phyloP scores from a whole-genome alignment of 495 filamentous ascomycete genomes.

The Hypoxylon lienhwacheense region DNA sequence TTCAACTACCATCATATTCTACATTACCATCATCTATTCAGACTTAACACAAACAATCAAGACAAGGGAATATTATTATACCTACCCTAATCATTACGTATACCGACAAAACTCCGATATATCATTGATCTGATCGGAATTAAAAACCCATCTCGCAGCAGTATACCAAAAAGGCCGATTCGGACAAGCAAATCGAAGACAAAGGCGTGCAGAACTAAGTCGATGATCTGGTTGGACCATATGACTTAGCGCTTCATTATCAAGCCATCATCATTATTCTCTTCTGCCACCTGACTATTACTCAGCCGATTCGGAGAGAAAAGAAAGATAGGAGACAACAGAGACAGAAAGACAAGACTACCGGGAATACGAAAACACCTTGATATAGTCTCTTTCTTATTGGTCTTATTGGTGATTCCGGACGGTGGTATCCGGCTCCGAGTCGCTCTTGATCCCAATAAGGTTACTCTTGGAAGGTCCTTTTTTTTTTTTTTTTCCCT shows the following conservation, averaged over 20 bases:
- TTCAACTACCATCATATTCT: constrained; percentile 17
- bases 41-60: constrained; percentile 1
- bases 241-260: constrained; percentile 35
- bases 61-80: too few species aligned
- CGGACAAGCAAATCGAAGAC: constrained; percentile 20
- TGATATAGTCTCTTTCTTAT: constrained; percentile 18
- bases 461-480: constrained; percentile 20
- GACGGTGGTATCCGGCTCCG: constrained; percentile 28
- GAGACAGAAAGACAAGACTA: constrained; percentile 9
- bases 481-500: too few species aligned
- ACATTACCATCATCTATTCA: background rate
- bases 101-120: constrained; percentile 18
- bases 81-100: constrained; percentile 8
- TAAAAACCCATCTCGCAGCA: background rate
- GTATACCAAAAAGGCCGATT: constrained; percentile 12
- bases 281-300: constrained; percentile 27
- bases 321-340: constrained; percentile 20
- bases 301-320: constrained; percentile 20
- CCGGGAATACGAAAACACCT: constrained; percentile 4
- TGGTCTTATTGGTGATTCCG: constrained; percentile 28
- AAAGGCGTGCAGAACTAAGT: constrained; percentile 15
- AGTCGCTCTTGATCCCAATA: constrained; percentile 24
- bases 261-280: constrained; percentile 33
- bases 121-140: constrained; percentile 1
- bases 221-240: constrained; percentile 19